phyloP scores from a whole-genome alignment of 495 filamentous ascomycete species.

The Daldinia vernicosa region DNA sequence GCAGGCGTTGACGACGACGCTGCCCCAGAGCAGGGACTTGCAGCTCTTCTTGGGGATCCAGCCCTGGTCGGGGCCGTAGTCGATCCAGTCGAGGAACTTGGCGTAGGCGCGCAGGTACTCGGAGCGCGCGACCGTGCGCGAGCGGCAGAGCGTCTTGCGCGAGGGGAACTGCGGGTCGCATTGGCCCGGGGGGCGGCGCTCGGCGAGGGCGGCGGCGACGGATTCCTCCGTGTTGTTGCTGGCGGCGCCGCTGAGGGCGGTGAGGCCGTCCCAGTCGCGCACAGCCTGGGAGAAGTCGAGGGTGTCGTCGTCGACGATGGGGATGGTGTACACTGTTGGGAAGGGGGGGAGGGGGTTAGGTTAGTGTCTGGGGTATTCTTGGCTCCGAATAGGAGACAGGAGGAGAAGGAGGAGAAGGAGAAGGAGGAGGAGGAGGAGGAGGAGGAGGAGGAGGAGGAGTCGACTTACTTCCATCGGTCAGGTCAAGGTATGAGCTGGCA shows the following conservation, averaged over 20 bases:
- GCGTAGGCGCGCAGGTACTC: constrained; percentile 32
- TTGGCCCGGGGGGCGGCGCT: background rate
- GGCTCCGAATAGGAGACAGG: background rate
- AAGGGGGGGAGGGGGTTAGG: background rate
- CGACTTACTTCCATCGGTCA: constrained; percentile 29
- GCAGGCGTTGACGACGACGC: constrained; percentile 16
- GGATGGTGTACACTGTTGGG: constrained; percentile 31
- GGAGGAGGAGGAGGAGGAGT: too few species aligned
- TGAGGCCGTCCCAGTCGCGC: background rate
- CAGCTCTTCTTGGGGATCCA: constrained; percentile 24
- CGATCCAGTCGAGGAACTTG: constrained; percentile 34
- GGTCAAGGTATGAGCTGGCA: constrained; percentile 1
- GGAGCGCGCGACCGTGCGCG: constrained; percentile 1
- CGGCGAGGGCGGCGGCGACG: background rate
- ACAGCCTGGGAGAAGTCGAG: constrained; percentile 9
- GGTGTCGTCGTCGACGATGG: constrained; percentile 7
- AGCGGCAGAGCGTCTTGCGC: constrained; percentile 25
- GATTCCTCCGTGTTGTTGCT: background rate
- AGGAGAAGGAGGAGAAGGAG: too few species aligned
- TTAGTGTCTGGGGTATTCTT: background rate
- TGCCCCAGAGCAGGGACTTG: constrained; percentile 24
- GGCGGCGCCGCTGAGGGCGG: too few species aligned
- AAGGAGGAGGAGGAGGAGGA: too few species aligned
- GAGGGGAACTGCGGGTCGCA: constrained; percentile 32
- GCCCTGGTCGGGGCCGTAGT: constrained; percentile 28